Percentiles rank a stretch among this genome's conserved stretches.
Evolutionary conservation across 306 rosid genomes (phyloP).

Genomic region (Gillenia trifoliata): DNA sequence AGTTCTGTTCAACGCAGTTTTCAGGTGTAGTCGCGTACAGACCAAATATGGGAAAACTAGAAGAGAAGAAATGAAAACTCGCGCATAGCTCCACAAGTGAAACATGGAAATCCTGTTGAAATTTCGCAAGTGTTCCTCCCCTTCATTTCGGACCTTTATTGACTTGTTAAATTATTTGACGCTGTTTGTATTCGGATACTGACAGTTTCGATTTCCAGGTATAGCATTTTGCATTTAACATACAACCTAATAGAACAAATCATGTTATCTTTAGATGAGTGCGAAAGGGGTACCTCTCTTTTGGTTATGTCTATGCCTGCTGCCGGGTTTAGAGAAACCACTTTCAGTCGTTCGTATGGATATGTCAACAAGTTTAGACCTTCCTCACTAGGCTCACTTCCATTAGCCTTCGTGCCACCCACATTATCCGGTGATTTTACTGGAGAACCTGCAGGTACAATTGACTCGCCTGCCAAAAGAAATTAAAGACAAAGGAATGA

Average conservation of each 20-base stretch:
- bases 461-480: slow-evolving; percentile 25
- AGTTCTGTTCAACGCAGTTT: too few relatives aligned
- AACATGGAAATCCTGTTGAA: neutral
- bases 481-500: neutral
- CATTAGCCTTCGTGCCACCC: slow-evolving; percentile 29
- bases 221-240: neutral
- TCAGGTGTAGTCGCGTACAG: too few relatives aligned
- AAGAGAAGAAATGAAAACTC: too few relatives aligned
- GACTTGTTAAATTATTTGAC: neutral
- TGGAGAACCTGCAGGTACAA: slow-evolving; percentile 34
- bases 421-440: slow-evolving; percentile 27
- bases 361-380: slow-evolving; percentile 25
- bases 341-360: slow-evolving; percentile 69
- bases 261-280: neutral
- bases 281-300: slow-evolving; percentile 62
- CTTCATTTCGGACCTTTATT: too few relatives aligned
- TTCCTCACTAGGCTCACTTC: slow-evolving; percentile 22
- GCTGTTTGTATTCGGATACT: neutral
- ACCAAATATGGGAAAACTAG: too few relatives aligned
- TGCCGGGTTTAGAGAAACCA: slow-evolving; percentile 54
- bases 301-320: slow-evolving; percentile 63
- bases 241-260: neutral
- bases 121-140: too few relatives aligned
- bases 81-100: too few relatives aligned
- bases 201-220: neutral